Evolutionary conservation across 306 rosid species (phyloP), one percentile per base, ranked within the genome.

Genomic region (Cucumis hystrix): DNA sequence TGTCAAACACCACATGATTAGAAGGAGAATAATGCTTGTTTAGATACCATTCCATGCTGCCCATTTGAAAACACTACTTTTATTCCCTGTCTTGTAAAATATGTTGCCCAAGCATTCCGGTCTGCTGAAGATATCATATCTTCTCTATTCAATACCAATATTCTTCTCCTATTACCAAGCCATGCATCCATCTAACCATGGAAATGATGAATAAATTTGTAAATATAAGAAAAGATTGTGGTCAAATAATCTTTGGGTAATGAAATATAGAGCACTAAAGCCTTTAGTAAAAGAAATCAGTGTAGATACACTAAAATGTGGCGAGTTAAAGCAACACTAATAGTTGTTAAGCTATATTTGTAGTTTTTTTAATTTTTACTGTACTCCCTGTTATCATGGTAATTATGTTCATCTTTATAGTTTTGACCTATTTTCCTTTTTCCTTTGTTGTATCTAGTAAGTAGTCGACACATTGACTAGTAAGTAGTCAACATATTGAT

Each of bases 101-200:
- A 87, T 35, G 85, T 77, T 2, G 98, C 98, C 98, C 98, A 94
- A 80, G 95, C 93, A 89, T 94, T 90, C 64, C 96, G 89, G 80
- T 94, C 98, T 51, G 85, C 90, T 1, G 86, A 79, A 61, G 96
- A 87, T 85, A 94, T 92, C 97, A 94, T 94, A 86, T 94, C 98
- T 85, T 92, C 98, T 82, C 98, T 92, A 79, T 94, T 94, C 82
- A 94, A 83, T 78, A 94, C 98, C 92, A 94, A 75, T 79, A 94
- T 82, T 83, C 97, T 90, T 87, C 81, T 90, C 88, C 87, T 92
- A 86, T 86, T 92, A 41, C 98, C 96, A 55, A 92, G 88, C 97
- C 97, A 94, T 57, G 66, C 76, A 87, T 90, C 96, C 98, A 94
- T 87, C 98, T 92, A 84, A 68, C 45, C 84, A 86, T 45, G 56